These are phyloP conservation scores for Abrus pulchellus DNA, from an alignment of 306 rosid species.

Conservation along the genomic window DNA sequence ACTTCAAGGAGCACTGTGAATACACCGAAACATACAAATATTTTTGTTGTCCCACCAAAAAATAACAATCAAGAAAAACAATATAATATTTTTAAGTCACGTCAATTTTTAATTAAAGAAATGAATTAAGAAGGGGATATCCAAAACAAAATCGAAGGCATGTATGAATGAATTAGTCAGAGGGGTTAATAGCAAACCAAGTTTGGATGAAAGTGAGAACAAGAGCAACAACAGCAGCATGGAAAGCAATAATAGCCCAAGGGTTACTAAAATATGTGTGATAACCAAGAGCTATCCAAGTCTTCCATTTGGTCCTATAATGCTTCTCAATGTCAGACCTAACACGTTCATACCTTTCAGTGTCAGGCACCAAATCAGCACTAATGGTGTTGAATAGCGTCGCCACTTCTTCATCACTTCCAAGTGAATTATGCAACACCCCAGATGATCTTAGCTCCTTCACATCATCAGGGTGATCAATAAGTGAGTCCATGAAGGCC, in stretches of 20 bases:
- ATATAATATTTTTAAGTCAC: too few relatives aligned
- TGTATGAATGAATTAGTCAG: not conserved
- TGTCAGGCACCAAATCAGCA: conserved; percentile 36
- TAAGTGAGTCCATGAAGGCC: conserved; percentile 52
- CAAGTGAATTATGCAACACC: conserved; percentile 44
- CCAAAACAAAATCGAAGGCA: too few relatives aligned
- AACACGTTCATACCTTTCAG: not conserved
- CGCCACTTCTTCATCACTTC: conserved; percentile 59
- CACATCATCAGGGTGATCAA: conserved; percentile 50
- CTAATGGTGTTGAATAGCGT: conserved; percentile 41
- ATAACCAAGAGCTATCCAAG: conserved; percentile 38
- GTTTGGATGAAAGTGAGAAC: conserved; percentile 39
- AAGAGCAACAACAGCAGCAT: conserved; percentile 2
- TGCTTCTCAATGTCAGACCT: not conserved
- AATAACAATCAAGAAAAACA: too few relatives aligned
- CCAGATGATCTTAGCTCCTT: conserved; percentile 14
- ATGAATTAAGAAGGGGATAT: too few relatives aligned
- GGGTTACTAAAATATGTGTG: conserved; percentile 49
- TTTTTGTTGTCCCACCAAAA: too few relatives aligned
- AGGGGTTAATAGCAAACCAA: not conserved
- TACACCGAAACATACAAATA: too few relatives aligned
- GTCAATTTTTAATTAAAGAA: too few relatives aligned
- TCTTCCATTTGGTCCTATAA: not conserved
- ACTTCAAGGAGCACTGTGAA: too few relatives aligned
- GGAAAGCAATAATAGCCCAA: conserved; percentile 46